Evolutionary conservation across 1,284 basidiomycete species (phyloP), one percentile per base, ranked within the genome.

Genomic region (Cryptococcus sp.): DNA sequence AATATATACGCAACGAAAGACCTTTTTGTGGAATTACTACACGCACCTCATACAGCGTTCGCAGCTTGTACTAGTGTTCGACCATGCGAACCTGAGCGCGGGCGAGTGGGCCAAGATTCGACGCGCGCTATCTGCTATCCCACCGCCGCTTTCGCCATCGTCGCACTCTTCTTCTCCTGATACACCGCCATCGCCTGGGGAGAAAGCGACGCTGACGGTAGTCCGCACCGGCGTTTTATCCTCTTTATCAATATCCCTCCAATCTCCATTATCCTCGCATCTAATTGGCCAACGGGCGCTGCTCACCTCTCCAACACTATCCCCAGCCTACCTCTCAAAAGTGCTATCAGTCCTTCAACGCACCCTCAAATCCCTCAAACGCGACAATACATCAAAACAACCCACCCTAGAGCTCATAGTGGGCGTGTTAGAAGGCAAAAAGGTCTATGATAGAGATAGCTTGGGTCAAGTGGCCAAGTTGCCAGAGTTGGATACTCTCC

Each of bases 11-110:
- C 62, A 68, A 22, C 73, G 79, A 54, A 81, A 81, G 66, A 63
- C 70, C 20, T 76, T 75, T 60, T 67, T 80, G 34, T 76, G 73
- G 68, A 57, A 66, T 22, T 69, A 72, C 49, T 80, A 80, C 64
- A 53, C 54, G 46, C 72, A 79, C 58, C 69, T 81, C n/a, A 61
- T 81, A 43, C 40, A 62, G 4, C 50, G 58, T 7, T 75, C 74
- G 41, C 60, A 72, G 15, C 62, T 80, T 39, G 70, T 80, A 53
- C 65, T 81, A 13, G 66, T 81, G 45, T 79, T 81, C 65, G 69
- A 75, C 25, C 78, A 78, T 46, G 71, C 66, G 51, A 78, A 79
- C 63, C 68, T 81, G 40, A 59, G 69, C 4, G 74, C 73, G 0
- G 59, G 66, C 20, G 77, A 80, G 59, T 71, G 73, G 53, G 54